Base-by-base conservation (phyloP, 192 early-diverging fungal genomes). In the Blastocladiella britannica region DNA sequence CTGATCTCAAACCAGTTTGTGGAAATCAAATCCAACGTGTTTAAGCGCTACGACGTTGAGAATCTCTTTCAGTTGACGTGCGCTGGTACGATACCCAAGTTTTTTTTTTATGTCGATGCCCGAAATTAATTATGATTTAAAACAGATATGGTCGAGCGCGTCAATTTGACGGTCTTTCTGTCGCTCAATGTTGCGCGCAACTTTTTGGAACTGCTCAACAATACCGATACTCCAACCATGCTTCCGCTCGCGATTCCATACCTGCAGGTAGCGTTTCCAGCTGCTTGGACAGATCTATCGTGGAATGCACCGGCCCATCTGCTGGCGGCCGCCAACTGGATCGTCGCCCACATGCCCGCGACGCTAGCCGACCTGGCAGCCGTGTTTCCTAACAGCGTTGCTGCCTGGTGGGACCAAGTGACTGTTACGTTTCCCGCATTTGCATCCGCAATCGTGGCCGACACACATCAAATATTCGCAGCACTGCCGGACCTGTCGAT, bases 1-100 rank as follows among this genome's bases (percentile, higher is more conserved):
- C 74, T 98, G 24, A 79, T 98, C 31, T 86, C 83, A 29, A 96
- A 96, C 62, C 95, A 96, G 71, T 98, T 98, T 78, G 88, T 91
- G 7, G 95, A 98, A 63, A 92, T 98, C 66, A 98, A 98, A 61
- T 82, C 88, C 58, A 84, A 81, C 47, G 95, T 98, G 5, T 98
- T 96, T 58, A 98, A 98, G 60, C 82, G 80, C 53, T 96, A 89
- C 77, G 95, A 98, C 67, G 79, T 82, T 60, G 95, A 94, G 59
- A 94, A 93, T 65, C 69, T 98, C 58, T 98, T 96, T 65, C 93
- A 98, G 63, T 62, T 98, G 9, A 79, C 78, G 47, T 98, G 94
- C 65, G 80, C 80, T 47, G 93, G 85, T 88, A 69, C 56, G 68
- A 55, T n/a, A 22, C n/a, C 53, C 15, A 53, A 0, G 52, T 9